Percentiles rank a stretch among this genome's conserved stretches.
Evolutionary conservation across 345 rosid species (phyloP).

Genomic region (Aegle marmelos): DNA sequence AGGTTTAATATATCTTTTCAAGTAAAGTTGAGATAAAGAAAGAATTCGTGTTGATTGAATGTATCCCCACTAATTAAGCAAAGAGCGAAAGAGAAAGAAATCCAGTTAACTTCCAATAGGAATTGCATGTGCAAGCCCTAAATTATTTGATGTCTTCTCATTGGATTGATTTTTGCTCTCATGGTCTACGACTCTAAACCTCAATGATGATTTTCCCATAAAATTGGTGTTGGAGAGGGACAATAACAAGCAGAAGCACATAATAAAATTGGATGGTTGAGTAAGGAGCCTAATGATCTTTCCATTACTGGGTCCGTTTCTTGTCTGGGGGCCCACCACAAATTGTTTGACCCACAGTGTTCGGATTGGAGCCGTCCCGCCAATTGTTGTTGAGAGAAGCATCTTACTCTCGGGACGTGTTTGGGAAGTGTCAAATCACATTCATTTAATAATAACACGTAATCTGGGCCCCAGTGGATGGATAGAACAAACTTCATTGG

Average conservation of each 20-base stretch:
- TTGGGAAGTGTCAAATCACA: conserved; percentile 1
- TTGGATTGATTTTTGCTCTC: neutral
- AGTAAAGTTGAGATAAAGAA: too few species aligned
- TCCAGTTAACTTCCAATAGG: neutral
- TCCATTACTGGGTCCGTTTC: neutral
- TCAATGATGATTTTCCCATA: conserved; percentile 17
- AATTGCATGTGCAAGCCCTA: neutral
- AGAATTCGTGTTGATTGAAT: too few species aligned
- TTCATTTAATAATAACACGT: neutral
- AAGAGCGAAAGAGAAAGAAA: too few species aligned
- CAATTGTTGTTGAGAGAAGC: conserved; percentile 1
- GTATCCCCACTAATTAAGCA: neutral
- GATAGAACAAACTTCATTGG: neutral
- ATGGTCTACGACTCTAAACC: neutral
- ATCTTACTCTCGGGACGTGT: neutral
- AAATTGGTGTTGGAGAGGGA: conserved; percentile 2
- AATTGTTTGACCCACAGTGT: conserved; percentile 11
- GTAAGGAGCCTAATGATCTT: neutral
- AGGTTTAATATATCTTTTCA: neutral
- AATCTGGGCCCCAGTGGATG: neutral
- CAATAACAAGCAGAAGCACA: neutral
- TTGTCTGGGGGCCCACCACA: conserved; percentile 13
- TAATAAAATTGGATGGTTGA: neutral
- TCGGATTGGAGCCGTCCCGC: conserved; percentile 19
- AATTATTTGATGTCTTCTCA: neutral